Base-by-base conservation (phyloP, 805 yeast species). In the Scheffersomyces stipitis region DNA sequence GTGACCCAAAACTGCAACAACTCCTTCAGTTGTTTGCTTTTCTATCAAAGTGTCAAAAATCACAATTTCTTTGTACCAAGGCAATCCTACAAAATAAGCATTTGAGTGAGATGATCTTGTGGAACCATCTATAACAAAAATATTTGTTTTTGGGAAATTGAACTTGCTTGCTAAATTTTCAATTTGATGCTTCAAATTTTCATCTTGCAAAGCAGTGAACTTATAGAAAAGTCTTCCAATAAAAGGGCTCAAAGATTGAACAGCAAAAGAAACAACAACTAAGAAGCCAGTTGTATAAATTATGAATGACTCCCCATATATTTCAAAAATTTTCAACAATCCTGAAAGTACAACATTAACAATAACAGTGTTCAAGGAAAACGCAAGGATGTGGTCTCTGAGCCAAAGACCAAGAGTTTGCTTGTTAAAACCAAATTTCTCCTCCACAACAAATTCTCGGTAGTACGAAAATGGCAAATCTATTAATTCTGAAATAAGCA, bases 61-160 rank as follows among this genome's bases (percentile, higher is more conserved):
- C 34, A 93, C 98, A 66, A 93, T 93, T 64, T 90, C 91, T 66
- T 93, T 93, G 40, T 88, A 82, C 91, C 97, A 91, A 28, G 99
- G 99, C 52, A 93, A 73, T 4, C 99, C 99, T 49, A 86, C 78
- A 58, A 93, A 93, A 61, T 88, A 91, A 28, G 99, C 99, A 58
- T 93, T 93, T 5, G 98, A 91, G 64, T 93, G 99, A 5, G 95
- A 80, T 1, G 96, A 87, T 70, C 98, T 83, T 58, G 84, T 87
- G 28, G 98, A 90, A 12, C 98, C 97, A 60, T 93, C 99, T 56
- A 90, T 81, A 33, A 90, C 97, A 53, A 77, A 87, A 37, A 93
- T 69, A 54, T 88, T 81, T 38, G 83, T 78, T 56, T 91, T 75
- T 43, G 99, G 99, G 78, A 93, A 93, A 24, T 79, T 70, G 56